Conservation (phyloP, 2,329 filamentous ascomycete genomes). For the Aspergillus udagawae region DNA sequence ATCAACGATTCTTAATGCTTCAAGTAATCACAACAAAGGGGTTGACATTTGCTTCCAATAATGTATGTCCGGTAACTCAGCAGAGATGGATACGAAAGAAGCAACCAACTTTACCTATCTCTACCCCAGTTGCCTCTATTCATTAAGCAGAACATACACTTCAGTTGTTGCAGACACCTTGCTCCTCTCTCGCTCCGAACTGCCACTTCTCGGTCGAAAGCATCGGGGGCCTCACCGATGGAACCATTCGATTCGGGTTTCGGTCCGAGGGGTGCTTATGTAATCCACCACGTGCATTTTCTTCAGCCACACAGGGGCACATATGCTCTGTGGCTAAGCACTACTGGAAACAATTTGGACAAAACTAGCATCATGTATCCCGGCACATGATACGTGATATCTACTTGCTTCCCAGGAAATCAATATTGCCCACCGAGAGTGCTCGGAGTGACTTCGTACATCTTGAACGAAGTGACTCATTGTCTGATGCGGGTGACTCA, state of each 20-base stretch:
- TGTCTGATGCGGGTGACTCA: slow-evolving; percentile 17
- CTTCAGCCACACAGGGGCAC: not conserved
- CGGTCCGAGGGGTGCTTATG: not conserved
- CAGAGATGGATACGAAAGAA: not conserved
- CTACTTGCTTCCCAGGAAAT: not conserved
- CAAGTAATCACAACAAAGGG: not conserved
- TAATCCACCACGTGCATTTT: not conserved
- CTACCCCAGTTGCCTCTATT: not conserved
- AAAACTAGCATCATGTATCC: not conserved
- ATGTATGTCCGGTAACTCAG: not conserved
- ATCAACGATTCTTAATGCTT: not conserved
- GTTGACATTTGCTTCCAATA: not conserved
- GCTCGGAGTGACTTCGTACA: not conserved
- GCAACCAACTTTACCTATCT: not conserved
- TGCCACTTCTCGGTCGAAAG: not conserved
- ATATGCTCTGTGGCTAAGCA: not conserved
- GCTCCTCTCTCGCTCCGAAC: not conserved
- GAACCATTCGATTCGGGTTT: not conserved
- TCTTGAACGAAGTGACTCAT: not conserved
- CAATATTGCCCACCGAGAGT: not conserved
- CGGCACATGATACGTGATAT: not conserved
- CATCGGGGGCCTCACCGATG: not conserved
- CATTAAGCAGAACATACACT: not conserved
- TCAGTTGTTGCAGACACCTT: not conserved
- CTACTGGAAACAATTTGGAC: not conserved